phyloP scores from a whole-genome alignment of 345 rosid species.

The Balakata baccata region DNA sequence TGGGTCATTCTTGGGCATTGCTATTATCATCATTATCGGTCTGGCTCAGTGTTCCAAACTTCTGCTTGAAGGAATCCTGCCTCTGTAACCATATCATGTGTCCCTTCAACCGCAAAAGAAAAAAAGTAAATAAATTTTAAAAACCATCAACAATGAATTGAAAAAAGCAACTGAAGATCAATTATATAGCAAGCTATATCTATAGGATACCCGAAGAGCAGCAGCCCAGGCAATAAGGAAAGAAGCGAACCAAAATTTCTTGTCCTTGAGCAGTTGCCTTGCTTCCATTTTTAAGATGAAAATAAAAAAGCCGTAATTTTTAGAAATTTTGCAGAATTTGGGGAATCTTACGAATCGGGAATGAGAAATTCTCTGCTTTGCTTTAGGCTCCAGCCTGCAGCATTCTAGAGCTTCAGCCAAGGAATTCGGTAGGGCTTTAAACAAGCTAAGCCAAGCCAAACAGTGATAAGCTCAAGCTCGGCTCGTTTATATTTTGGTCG shows the following conservation, averaged over 20 bases:
- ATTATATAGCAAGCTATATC: neutral
- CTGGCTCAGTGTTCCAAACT: constrained; percentile 38
- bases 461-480: too few relatives aligned
- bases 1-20: neutral
- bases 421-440: too few relatives aligned
- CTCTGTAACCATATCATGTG: constrained; percentile 89
- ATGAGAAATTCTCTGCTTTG: too few relatives aligned
- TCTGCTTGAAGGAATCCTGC: constrained; percentile 78
- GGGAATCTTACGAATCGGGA: too few relatives aligned
- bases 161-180: neutral
- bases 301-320: too few relatives aligned
- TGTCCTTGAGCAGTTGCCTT: constrained; percentile 63
- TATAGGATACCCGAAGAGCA: constrained; percentile 65
- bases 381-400: too few relatives aligned
- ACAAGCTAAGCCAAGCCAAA: too few relatives aligned
- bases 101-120: constrained; percentile 42
- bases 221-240: constrained; percentile 82
- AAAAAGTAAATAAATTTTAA: neutral
- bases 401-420: too few relatives aligned
- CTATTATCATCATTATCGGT: constrained; percentile 2
- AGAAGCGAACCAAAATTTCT: constrained; percentile 83
- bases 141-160: neutral
- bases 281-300: constrained; percentile 25
- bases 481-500: too few relatives aligned
- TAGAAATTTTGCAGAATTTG: too few relatives aligned